Evolutionary conservation across 192 early-diverging fungal genomes (phyloP).

Genomic region (Umbelopsis ramanniana): DNA sequence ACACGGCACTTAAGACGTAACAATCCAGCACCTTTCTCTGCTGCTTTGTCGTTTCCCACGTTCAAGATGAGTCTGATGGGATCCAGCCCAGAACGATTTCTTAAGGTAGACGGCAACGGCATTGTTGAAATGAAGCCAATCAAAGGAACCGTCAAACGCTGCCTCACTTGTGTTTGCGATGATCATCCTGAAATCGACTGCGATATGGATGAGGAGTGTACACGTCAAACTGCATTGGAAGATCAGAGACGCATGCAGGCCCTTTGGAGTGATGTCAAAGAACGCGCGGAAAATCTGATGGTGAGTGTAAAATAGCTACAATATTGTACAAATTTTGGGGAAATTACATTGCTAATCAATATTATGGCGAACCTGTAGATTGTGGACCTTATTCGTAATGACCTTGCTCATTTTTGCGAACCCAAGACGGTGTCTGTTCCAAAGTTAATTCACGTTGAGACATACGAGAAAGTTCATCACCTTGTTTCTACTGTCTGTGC

Average conservation of each 20-base stretch:
- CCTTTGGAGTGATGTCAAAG: constrained; percentile 79
- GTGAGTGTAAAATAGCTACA: constrained; percentile 39
- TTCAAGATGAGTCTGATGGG: constrained; percentile 34
- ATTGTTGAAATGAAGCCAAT: constrained; percentile 94
- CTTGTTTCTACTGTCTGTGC: constrained; percentile 86
- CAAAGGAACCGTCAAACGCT: constrained; percentile 79
- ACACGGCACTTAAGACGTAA: constrained; percentile 57
- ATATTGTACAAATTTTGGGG: too few relatives aligned
- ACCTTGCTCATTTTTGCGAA: constrained; percentile 76
- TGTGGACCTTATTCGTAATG: constrained; percentile 95
- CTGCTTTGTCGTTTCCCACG: constrained; percentile 64
- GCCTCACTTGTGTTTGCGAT: constrained; percentile 50
- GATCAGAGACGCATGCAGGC: constrained; percentile 44
- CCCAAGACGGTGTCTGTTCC: constrained; percentile 75
- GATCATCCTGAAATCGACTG: constrained; percentile 44
- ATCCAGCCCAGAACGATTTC: constrained; percentile 79
- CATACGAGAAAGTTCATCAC: constrained; percentile 91
- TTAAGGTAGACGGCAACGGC: constrained; percentile 50
- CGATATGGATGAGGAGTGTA: constrained; percentile 37
- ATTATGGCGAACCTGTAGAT: constrained; percentile 56
- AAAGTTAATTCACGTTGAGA: constrained; percentile 86
- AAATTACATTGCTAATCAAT: too few relatives aligned
- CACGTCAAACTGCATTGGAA: constrained; percentile 35
- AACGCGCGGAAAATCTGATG: constrained; percentile 97
- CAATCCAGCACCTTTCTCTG: constrained; percentile 90